Percentiles rank a stretch among this genome's conserved stretches.
Conservation (phyloP, 2,329 filamentous ascomycete genomes). For the Ophiocordyceps australis region DNA sequence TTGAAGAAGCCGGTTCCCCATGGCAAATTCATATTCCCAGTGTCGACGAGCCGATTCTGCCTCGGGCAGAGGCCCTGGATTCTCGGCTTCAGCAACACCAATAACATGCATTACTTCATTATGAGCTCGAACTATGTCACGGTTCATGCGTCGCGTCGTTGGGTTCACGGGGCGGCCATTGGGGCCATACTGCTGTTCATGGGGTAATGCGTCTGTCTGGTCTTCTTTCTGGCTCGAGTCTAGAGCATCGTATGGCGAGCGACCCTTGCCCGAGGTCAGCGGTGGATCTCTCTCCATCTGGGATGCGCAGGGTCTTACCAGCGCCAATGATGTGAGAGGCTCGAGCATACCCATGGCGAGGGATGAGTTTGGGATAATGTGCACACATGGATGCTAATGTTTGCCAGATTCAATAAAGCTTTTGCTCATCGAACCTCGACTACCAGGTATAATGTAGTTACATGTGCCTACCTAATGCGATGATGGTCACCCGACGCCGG, state of each 20-base stretch:
- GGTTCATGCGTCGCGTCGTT: conserved; percentile 33
- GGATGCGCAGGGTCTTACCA: conserved; percentile 20
- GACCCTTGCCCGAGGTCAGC: conserved; percentile 22
- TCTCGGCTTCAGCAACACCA: conserved; percentile 41
- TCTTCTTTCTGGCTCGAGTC: conserved; percentile 31
- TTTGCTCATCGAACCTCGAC: too few relatives aligned
- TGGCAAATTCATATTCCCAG: conserved; percentile 24
- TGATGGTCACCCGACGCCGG: too few relatives aligned
- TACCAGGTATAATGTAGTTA: too few relatives aligned
- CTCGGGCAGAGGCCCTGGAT: conserved; percentile 17
- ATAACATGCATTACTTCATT: conserved; percentile 48
- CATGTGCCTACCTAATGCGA: too few relatives aligned
- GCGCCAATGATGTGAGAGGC: conserved; percentile 35
- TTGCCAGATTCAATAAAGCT: too few relatives aligned
- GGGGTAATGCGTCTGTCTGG: conserved; percentile 18
- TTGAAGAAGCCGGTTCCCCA: conserved; percentile 21
- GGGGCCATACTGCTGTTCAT: conserved; percentile 31
- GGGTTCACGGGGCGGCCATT: conserved; percentile 37
- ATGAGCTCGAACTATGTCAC: conserved; percentile 38
- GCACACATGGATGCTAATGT: too few relatives aligned
- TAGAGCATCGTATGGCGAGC: conserved; percentile 41
- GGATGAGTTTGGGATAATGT: too few relatives aligned
- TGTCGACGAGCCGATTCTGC: conserved; percentile 23
- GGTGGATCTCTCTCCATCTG: too few relatives aligned
- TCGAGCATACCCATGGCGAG: conserved; percentile 31